Evolutionary conservation across 1,284 basidiomycete genomes (phyloP).

Genomic region (Trichosporon inkin): DNA sequence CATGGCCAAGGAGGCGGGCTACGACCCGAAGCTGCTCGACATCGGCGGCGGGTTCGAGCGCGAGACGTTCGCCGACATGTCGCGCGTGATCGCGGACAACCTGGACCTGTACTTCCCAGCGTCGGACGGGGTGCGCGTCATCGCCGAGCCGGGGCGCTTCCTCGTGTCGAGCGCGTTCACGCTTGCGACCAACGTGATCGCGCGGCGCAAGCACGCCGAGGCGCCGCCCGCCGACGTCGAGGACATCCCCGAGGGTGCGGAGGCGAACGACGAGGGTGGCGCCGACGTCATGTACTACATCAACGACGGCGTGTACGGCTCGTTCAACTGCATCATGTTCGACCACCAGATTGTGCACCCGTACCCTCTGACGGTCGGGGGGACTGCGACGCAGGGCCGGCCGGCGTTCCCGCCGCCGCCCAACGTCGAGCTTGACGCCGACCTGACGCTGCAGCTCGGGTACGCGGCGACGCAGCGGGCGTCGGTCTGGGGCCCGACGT

Average conservation of each 20-base stretch:
- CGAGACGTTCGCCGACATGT: conserved; percentile 77
- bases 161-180: conserved; percentile 91
- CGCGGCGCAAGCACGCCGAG: conserved; percentile 56
- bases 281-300: conserved; percentile 70
- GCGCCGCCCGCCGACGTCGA: conserved; percentile 13
- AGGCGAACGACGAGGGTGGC: conserved; percentile 27
- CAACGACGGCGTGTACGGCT: conserved; percentile 96
- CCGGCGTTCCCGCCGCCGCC: conserved; percentile 49
- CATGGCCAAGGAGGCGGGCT: conserved; percentile 78
- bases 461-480: conserved; percentile 51
- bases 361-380: conserved; percentile 62
- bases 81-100: conserved; percentile 65
- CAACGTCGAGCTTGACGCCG: conserved; percentile 46
- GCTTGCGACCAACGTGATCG: conserved; percentile 90
- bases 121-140: conserved; percentile 67
- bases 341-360: conserved; percentile 87
- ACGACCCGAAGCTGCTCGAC: conserved; percentile 78
- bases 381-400: conserved; percentile 33
- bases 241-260: conserved; percentile 12
- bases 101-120: conserved; percentile 84
- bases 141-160: conserved; percentile 95
- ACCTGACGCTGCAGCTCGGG: conserved; percentile 49
- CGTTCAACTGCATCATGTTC: conserved; percentile 96
- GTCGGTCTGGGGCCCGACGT: conserved; percentile 64
- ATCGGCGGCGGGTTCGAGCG: conserved; percentile 96